Percentiles rank a stretch among this genome's conserved stretches.
These are phyloP conservation scores for Cryptococcus sp. DNA, from an alignment of 1,284 basidiomycete species.

Conservation along the genomic window DNA sequence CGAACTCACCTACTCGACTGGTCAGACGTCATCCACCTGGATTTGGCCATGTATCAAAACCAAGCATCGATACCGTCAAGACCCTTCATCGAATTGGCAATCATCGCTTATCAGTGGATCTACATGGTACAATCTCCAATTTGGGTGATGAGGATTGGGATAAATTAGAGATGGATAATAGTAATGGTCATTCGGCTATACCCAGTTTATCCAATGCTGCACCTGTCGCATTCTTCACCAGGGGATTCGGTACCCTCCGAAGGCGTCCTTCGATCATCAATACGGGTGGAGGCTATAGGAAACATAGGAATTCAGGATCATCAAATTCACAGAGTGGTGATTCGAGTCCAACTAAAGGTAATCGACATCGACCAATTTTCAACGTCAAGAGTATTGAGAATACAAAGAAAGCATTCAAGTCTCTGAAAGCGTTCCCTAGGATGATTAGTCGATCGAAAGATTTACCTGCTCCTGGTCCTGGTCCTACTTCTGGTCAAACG, in stretches of 20 bases:
- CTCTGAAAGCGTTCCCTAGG: constrained; percentile 32
- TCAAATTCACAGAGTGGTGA: constrained; percentile 6
- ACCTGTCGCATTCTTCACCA: constrained; percentile 17
- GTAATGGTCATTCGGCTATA: neutral
- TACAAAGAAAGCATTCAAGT: constrained; percentile 29
- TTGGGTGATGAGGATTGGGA: constrained; percentile 35
- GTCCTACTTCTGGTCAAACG: neutral
- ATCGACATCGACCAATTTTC: constrained; percentile 10
- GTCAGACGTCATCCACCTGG: constrained; percentile 19
- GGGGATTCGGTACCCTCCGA: constrained; percentile 17
- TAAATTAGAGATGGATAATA: constrained; percentile 29
- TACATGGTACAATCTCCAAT: constrained; percentile 34
- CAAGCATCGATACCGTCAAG: neutral
- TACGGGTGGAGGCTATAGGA: constrained; percentile 7
- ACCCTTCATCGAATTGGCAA: constrained; percentile 5
- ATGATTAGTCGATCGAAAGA: neutral
- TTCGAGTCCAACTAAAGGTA: constrained; percentile 20
- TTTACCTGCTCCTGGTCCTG: too few relatives aligned
- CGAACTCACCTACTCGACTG: constrained; percentile 6
- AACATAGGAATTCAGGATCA: constrained; percentile 13
- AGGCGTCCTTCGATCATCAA: constrained; percentile 20
- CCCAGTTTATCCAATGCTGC: constrained; percentile 25
- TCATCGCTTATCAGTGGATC: constrained; percentile 34
- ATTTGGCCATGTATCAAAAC: constrained; percentile 15
- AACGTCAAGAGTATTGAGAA: constrained; percentile 22